Evolutionary conservation across 2,329 filamentous ascomycete genomes (phyloP).

Genomic region (Hawksworthiomyces lignivorus): DNA sequence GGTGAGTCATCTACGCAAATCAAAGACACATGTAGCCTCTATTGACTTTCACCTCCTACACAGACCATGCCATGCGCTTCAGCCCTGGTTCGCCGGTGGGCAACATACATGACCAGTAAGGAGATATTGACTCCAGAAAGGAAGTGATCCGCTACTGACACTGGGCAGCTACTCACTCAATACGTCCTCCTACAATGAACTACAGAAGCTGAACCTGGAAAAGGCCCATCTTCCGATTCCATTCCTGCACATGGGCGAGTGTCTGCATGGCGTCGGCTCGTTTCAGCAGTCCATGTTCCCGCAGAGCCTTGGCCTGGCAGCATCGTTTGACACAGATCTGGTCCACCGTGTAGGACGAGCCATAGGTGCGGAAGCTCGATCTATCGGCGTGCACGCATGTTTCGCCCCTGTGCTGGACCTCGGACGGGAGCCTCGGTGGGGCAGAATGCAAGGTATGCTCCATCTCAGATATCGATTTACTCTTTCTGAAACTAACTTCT

Average conservation of each 20-base stretch:
- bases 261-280: constrained; percentile 6
- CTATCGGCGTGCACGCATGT: constrained; percentile 3
- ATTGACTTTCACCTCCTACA: no score
- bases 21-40: no score
- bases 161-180: no score
- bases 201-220: not conserved
- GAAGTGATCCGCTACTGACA: no score
- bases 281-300: constrained; percentile 4
- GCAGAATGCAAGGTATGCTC: constrained; percentile 2
- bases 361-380: not conserved
- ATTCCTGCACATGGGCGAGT: constrained; percentile 6
- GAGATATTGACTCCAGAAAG: no score
- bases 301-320: constrained; percentile 1
- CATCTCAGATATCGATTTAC: no score
- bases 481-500: no score
- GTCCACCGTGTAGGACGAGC: constrained; percentile 1
- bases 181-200: constrained; percentile 1
- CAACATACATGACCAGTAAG: constrained; percentile 5
- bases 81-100: not conserved
- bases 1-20: no score
- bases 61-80: not conserved
- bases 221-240: not conserved
- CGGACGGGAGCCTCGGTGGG: constrained; percentile 1
- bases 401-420: constrained; percentile 2
- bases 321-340: not conserved